Percentiles rank a stretch among this genome's conserved stretches.
These are phyloP conservation scores for Salix udensis DNA, from an alignment of 345 rosid genomes.

Conservation along the genomic window DNA sequence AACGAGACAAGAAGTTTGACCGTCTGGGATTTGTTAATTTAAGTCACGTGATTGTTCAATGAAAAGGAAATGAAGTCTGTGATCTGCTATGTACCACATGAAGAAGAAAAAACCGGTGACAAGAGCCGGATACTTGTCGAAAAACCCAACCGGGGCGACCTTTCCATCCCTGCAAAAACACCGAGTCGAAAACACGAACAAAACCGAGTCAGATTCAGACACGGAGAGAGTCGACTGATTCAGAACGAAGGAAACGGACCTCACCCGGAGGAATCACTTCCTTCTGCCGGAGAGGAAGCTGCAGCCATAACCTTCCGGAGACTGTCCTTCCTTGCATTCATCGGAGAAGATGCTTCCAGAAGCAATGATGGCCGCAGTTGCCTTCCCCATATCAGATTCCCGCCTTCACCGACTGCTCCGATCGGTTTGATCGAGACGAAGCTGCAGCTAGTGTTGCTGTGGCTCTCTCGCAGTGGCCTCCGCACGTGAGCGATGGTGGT, in stretches of 20 bases:
- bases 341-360: constrained; percentile 21
- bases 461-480: constrained; percentile 29
- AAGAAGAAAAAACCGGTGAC: constrained; percentile 96
- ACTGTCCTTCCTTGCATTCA: constrained; percentile 33
- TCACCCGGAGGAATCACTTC: constrained; percentile 96
- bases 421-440: constrained; percentile 39
- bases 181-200: constrained; percentile 19
- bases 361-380: constrained; percentile 74
- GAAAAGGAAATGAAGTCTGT: not conserved
- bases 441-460: constrained; percentile 18
- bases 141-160: constrained; percentile 59
- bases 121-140: constrained; percentile 64
- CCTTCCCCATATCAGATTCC: constrained; percentile 74
- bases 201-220: constrained; percentile 31
- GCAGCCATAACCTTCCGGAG: constrained; percentile 55
- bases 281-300: constrained; percentile 67
- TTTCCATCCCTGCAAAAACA: constrained; percentile 48
- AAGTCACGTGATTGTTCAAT: not conserved
- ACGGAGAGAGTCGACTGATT: constrained; percentile 20
- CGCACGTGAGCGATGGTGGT: constrained; percentile 40
- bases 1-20: too few species aligned
- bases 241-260: constrained; percentile 70
- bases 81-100: constrained; percentile 63
- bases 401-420: constrained; percentile 63
- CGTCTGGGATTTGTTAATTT: not conserved